These are phyloP conservation scores for Chytriomyces sp. DNA, from an alignment of 192 early-diverging fungal species.

Conservation along the genomic window DNA sequence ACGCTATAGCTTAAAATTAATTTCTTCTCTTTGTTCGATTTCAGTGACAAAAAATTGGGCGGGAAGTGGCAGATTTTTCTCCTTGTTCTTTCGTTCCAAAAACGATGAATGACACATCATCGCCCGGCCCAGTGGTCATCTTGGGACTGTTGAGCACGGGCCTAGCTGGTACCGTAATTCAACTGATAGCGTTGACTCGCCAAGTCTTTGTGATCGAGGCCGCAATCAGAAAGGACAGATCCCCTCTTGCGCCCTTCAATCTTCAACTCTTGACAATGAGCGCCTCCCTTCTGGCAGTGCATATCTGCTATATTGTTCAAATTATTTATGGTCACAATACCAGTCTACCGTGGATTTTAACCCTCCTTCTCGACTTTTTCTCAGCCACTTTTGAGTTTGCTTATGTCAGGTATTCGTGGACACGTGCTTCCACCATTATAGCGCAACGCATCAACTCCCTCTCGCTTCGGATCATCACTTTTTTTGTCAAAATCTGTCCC, in stretches of 20 bases:
- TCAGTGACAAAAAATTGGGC: too few species aligned
- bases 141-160: too few species aligned
- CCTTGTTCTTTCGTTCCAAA: too few species aligned
- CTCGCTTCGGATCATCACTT: not conserved
- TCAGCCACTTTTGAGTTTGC: not conserved
- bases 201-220: too few species aligned
- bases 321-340: not conserved
- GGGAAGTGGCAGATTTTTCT: too few species aligned
- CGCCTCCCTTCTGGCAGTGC: not conserved
- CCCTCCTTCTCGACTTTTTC: not conserved
- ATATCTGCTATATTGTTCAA: not conserved
- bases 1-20: too few species aligned
- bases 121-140: too few species aligned
- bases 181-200: too few species aligned
- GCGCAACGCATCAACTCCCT: not conserved
- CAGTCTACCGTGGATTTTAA: not conserved
- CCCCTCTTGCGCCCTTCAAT: not conserved
- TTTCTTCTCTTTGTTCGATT: too few species aligned
- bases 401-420: not conserved
- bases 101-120: too few species aligned
- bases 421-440: not conserved
- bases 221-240: too few species aligned
- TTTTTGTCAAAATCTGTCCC: not conserved
- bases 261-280: not conserved
- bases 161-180: too few species aligned